Base-by-base conservation (phyloP, 768 basidiomycete genomes). In the Cystofilobasidium capitatum region DNA sequence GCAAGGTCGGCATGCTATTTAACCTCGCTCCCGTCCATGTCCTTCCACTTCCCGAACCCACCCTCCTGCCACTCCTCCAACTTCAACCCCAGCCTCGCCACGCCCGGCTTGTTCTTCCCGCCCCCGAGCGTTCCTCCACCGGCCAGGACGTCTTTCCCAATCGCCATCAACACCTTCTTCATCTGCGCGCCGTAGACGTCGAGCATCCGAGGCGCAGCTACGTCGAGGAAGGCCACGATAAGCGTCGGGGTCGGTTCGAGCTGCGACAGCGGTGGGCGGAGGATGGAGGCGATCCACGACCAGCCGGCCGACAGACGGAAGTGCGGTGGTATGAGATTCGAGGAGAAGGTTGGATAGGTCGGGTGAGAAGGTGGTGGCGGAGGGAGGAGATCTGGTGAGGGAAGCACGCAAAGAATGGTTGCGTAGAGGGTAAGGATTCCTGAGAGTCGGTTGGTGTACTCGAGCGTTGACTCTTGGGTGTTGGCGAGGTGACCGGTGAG, bases 391-490 rank as follows among this genome's bases (percentile, higher is more conserved):
- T 20, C 9, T 22, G 51, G 59, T 36, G 71, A 62, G 7, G 78
- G 78, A 4, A 77, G 71, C 20, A 76, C 75, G 64, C 77, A 75
- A 13, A 91, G 74, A 57, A 93, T 82, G 24, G 84, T 80, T 74
- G 90, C 89, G 78, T 94, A 97, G 29, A 97, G 84, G 36, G 92
- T 83, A 83, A 92, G 83, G 37, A 90, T 82, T 12, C 91, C 91
- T 36, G 84, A 79, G 57, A 92, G 79, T 29, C 93, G 84, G 40
- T 79, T 80, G 13, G 82, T 80, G 72, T 88, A 86, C 40, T 89
- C 86, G 45, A 81, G 77, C 26, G 77, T 73, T 2, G 80, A 77
- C 76, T 94, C 91, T 4, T 33, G 64, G 4, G 64, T 31, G 42
- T 5, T 47, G 59, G 82, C 58, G 51, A 69, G 69, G 58, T 75